These are phyloP conservation scores for Kuraishia floccosa DNA, from an alignment of 805 yeast genomes.

Conservation along the genomic window DNA sequence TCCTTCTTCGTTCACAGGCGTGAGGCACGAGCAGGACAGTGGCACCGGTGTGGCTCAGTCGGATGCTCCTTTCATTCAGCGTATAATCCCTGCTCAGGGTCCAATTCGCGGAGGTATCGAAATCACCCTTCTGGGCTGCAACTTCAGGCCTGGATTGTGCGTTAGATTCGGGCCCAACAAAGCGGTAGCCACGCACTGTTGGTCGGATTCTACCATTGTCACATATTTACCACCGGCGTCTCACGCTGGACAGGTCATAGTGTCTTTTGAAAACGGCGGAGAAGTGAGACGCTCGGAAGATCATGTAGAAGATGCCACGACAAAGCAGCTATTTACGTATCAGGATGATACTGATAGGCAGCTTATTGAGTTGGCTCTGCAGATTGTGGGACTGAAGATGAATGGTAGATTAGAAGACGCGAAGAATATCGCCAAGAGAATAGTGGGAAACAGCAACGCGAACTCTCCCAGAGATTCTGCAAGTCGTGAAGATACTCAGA, in stretches of 20 bases:
- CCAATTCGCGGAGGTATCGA: slow-evolving; percentile 96
- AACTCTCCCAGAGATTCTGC: slow-evolving; percentile 7
- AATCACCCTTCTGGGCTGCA: slow-evolving; percentile 79
- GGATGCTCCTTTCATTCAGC: slow-evolving; percentile 50
- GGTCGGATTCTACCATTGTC: slow-evolving; percentile 92
- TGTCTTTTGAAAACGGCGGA: slow-evolving; percentile 37
- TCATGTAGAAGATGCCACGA: slow-evolving; percentile 4
- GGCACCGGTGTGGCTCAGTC: no score
- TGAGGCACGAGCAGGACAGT: no score
- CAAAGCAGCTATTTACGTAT: slow-evolving; percentile 71
- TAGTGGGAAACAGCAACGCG: slow-evolving; percentile 55
- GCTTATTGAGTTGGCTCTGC: slow-evolving; percentile 87
- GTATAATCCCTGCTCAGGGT: slow-evolving; percentile 93
- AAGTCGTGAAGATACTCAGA: neutral
- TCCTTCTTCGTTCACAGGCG: neutral
- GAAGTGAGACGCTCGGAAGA: slow-evolving; percentile 5
- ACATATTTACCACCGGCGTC: slow-evolving; percentile 90
- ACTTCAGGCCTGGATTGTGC: slow-evolving; percentile 70
- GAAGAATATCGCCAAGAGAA: slow-evolving; percentile 81
- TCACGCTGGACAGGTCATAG: slow-evolving; percentile 84
- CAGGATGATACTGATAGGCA: slow-evolving; percentile 93
- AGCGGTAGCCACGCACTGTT: slow-evolving; percentile 83
- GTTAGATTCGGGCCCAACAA: slow-evolving; percentile 81
- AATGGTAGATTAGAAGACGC: slow-evolving; percentile 94
- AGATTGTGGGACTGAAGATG: slow-evolving; percentile 95